Evolutionary conservation across 805 yeast species (phyloP).

Genomic region (Starmerella roubikii): DNA sequence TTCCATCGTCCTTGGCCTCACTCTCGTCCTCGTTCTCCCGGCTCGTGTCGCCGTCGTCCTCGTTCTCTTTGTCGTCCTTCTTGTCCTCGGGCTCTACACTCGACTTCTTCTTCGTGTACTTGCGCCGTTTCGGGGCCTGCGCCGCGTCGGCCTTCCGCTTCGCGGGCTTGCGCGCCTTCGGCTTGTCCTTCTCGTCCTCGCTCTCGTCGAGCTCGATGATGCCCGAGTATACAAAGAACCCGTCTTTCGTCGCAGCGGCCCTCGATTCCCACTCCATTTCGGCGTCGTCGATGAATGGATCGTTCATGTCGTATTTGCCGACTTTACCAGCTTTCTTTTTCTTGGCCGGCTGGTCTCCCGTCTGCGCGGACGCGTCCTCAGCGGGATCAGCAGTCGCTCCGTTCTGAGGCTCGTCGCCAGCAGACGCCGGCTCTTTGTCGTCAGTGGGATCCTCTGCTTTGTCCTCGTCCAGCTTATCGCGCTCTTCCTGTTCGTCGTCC

Average conservation of each 20-base stretch:
- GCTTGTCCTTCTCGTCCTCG: conserved; percentile 13
- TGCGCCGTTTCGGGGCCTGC: conserved; percentile 4
- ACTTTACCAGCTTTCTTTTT: conserved; percentile 26
- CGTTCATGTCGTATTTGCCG: conserved; percentile 61
- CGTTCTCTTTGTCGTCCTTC: neutral
- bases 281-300: conserved; percentile 92
- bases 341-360: conserved; percentile 1
- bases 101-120: neutral
- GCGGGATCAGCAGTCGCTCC: neutral
- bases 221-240: conserved; percentile 91
- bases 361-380: neutral
- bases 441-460: conserved; percentile 11
- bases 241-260: conserved; percentile 83
- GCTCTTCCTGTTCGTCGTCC: conserved; percentile 32
- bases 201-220: conserved; percentile 36
- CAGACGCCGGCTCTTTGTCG: neutral
- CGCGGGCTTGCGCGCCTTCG: conserved; percentile 14
- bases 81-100: neutral
- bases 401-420: neutral
- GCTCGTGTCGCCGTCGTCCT: neutral
- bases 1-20: neutral
- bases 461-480: conserved; percentile 12
- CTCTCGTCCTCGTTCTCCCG: neutral
- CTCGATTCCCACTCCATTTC: conserved; percentile 90
- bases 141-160: conserved; percentile 9